Percentiles rank a stretch among this genome's conserved stretches.
Evolutionary conservation across 2,329 filamentous ascomycete species (phyloP).

Genomic region (Aaosphaeria pasadenensis): DNA sequence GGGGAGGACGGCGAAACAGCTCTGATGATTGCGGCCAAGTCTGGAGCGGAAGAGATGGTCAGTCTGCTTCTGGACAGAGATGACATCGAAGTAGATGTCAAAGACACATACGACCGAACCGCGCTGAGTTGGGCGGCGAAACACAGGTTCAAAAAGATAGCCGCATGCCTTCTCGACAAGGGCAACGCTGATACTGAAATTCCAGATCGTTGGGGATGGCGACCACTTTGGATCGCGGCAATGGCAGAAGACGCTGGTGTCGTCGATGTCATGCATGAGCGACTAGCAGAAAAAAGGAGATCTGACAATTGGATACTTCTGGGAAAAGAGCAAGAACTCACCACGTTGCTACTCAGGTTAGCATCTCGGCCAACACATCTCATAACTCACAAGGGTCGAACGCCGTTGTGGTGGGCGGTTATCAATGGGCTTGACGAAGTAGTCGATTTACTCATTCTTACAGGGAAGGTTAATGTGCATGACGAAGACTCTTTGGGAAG

Average conservation of each 20-base stretch:
- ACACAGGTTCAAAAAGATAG: not conserved
- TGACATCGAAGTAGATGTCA: not conserved
- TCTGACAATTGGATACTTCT: too few species aligned
- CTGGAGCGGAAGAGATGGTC: not conserved
- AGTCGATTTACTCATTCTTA: slow-evolving; percentile 2
- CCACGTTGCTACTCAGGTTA: too few species aligned
- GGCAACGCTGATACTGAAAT: not conserved
- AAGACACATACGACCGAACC: not conserved
- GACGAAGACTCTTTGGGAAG: not conserved
- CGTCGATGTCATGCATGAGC: slow-evolving; percentile 1
- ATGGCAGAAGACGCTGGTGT: not conserved
- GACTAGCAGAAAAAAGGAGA: not conserved
- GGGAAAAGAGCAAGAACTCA: not conserved
- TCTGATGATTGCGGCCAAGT: not conserved
- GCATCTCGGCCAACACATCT: too few species aligned
- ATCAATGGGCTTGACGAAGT: slow-evolving; percentile 1
- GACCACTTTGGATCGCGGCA: not conserved
- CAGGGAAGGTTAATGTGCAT: not conserved
- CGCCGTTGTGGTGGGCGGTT: slow-evolving; percentile 1
- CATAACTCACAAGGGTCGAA: slow-evolving; percentile 3
- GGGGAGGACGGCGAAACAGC: not conserved
- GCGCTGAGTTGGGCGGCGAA: not conserved
- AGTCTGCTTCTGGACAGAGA: not conserved
- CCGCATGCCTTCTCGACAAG: not conserved
- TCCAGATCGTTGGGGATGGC: not conserved